Evolutionary conservation across 202 grass and related monocot genomes (phyloP).

Genomic region (Schoenoplectus tabernaemontani): DNA sequence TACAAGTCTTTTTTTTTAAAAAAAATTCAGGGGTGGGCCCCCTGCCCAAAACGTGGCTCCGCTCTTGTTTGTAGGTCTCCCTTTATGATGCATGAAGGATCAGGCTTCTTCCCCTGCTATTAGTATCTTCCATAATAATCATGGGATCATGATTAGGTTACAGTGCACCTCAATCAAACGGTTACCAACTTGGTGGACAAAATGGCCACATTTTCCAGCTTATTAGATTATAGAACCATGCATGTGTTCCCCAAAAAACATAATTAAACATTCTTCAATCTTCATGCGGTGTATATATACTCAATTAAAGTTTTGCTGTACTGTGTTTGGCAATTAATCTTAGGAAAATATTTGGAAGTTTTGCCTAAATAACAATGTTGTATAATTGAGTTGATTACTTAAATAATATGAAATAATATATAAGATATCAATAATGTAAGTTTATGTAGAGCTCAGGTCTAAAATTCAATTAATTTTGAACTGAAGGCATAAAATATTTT

Average conservation of each 20-base stretch:
- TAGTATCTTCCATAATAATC: constrained; percentile 1
- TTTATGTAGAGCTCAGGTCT: neutral
- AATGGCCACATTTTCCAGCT: neutral
- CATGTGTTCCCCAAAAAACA: neutral
- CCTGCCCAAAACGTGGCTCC: too few species aligned
- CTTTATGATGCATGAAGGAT: neutral
- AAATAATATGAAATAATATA: neutral
- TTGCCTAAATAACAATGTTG: neutral
- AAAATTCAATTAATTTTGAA: neutral
- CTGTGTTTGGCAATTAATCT: too few species aligned
- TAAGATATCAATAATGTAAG: neutral
- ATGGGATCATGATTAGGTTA: constrained; percentile 12
- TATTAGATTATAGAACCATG: constrained; percentile 4
- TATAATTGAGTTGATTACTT: neutral
- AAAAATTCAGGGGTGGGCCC: too few species aligned
- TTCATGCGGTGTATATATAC: neutral
- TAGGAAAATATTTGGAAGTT: neutral
- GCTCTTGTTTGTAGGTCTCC: neutral
- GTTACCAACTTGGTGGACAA: neutral
- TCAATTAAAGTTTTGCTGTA: neutral
- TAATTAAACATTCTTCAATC: neutral
- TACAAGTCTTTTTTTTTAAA: too few species aligned
- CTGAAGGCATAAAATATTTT: too few species aligned
- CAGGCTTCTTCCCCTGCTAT: neutral
- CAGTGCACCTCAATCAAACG: neutral